Evolutionary conservation across 2,329 filamentous ascomycete species (phyloP), one percentile per base, ranked within the genome.

Genomic region (Alternaria sp.): DNA sequence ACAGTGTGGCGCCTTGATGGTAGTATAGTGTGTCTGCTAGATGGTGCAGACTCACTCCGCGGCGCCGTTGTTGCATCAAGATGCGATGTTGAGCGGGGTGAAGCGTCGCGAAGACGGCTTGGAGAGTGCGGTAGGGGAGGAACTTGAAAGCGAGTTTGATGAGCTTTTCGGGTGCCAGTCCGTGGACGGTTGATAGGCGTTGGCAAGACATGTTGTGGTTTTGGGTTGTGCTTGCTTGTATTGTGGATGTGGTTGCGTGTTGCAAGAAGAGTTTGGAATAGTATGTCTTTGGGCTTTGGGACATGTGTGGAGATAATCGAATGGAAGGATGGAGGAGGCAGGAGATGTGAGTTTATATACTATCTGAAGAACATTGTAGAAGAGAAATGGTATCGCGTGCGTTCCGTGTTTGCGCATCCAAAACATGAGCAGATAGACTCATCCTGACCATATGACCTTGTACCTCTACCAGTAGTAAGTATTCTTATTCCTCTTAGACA

Each of bases 21-120:
- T 56, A 60, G 25, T 60, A 60, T 21, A 56, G 13, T n/a, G 21
- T 36, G 9, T 60, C 40, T 28, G 50, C 40, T 15, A 60, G 50
- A 5, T 19, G 19, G 4, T 28, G 25, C 9, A 56, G 19, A 51
- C 26, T 21, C 7, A 23, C 13, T 2, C 30, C 19, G 28, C 28
- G 49, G 13, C 49, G 49, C 12, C 3, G 49, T 32, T 51, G 49
- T 51, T 51, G 17, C 28, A 15, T 11, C 49, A 51, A 32, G 26
- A 51, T 21, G 47, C 12, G 47, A 51, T 21, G 26, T 21, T 32
- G 47, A 19, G 17, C 28, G 5, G 49, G 49, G 17, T 36, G 19
- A n/a, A 21, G 12, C 30, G 28, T 23, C 26, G 26, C 49, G 8
- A 51, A 51, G 49, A 23, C 17, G 8, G 28, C 17, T 51, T 51